Percentiles rank a stretch among this genome's conserved stretches.
These are phyloP conservation scores for Hypoxylon sp. DNA, from an alignment of 2,329 filamentous ascomycete genomes.

Conservation along the genomic window DNA sequence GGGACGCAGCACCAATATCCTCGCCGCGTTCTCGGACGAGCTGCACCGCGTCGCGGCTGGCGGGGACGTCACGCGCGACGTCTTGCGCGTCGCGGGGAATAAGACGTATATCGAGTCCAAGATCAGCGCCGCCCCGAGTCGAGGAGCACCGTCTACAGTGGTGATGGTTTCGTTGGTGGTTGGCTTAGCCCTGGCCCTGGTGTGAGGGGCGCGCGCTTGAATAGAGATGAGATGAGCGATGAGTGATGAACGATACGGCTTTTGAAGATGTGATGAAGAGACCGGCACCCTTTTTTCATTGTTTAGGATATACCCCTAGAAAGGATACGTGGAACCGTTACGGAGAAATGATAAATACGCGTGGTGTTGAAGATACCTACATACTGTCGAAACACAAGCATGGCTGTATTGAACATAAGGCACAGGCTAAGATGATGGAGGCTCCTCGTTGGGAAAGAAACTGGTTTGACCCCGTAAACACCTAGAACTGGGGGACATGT, in stretches of 20 bases:
- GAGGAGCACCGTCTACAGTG: too few species aligned
- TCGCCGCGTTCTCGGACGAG: constrained; percentile 59
- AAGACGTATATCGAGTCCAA: constrained; percentile 47
- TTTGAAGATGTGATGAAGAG: neutral
- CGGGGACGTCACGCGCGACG: constrained; percentile 49
- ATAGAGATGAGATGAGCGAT: neutral
- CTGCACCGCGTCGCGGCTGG: constrained; percentile 56
- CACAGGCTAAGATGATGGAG: neutral
- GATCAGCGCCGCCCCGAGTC: constrained; percentile 15
- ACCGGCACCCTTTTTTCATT: too few species aligned
- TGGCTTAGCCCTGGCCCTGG: constrained; percentile 1
- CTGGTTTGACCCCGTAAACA: neutral
- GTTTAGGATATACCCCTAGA: constrained; percentile 12
- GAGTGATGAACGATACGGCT: constrained; percentile 1
- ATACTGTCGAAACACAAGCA: neutral
- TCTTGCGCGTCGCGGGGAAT: constrained; percentile 47
- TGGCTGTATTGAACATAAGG: neutral
- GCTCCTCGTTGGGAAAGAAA: neutral
- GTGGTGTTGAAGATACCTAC: neutral
- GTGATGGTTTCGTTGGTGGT: neutral
- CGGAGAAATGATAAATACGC: neutral
- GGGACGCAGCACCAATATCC: constrained; percentile 66
- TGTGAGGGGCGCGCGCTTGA: neutral
- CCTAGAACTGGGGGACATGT: neutral
- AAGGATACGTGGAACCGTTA: neutral